phyloP scores from a whole-genome alignment of 1,284 basidiomycete species.

The Rhodotorula sp. region DNA sequence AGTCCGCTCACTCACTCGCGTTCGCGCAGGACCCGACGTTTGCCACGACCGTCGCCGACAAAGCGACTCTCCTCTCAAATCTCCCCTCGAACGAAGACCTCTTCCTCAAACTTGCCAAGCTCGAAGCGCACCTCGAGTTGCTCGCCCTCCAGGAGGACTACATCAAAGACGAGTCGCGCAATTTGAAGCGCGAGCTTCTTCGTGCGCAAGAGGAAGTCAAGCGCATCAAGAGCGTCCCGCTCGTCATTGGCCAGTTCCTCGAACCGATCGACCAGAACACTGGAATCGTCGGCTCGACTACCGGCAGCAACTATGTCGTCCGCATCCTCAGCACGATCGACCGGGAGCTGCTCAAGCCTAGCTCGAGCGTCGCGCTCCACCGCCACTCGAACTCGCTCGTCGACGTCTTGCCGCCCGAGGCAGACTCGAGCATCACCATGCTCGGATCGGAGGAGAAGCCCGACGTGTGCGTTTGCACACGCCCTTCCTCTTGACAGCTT shows the following conservation, averaged over 20 bases:
- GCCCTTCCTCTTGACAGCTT: too few species aligned
- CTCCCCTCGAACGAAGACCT: constrained; percentile 53
- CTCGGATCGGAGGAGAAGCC: constrained; percentile 90
- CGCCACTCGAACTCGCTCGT: constrained; percentile 98
- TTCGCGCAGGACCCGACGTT: constrained; percentile 77
- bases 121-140: constrained; percentile 87
- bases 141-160: constrained; percentile 91
- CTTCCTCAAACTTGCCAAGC: constrained; percentile 92
- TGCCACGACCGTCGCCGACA: constrained; percentile 80
- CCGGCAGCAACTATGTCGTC: constrained; percentile 97
- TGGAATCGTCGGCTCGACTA: constrained; percentile 96
- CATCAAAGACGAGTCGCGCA: constrained; percentile 98
- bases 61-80: constrained; percentile 76
- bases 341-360: constrained; percentile 94
- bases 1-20: not conserved
- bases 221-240: constrained; percentile 95
- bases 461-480: constrained; percentile 58
- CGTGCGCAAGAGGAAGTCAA: constrained; percentile 99
- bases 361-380: constrained; percentile 94
- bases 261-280: constrained; percentile 98
- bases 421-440: constrained; percentile 95
- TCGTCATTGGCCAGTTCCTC: constrained; percentile 99
- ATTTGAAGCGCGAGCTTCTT: constrained; percentile 94
- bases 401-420: constrained; percentile 97
- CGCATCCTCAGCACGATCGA: constrained; percentile 96